Conservation (phyloP, 2,329 filamentous ascomycete species). For the Botryotinia calthae region DNA sequence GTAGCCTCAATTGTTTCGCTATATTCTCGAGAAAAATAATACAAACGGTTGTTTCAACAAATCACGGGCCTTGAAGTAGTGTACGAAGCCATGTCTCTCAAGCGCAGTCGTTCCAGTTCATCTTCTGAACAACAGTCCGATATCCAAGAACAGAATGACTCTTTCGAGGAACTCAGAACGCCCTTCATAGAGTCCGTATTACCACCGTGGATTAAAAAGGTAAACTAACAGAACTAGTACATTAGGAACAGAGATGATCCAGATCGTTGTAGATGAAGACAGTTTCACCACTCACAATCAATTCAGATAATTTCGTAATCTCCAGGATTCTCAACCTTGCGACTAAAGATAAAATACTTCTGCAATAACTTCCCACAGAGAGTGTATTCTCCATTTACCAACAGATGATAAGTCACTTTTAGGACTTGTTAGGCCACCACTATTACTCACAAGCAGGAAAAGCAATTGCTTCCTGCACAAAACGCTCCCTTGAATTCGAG, state of each 20-base stretch:
- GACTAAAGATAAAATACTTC: rapidly evolving
- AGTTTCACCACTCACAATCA: no score
- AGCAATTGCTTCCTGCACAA: not conserved
- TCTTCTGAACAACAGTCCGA: no score
- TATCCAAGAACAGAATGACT: not conserved
- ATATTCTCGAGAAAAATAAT: no score
- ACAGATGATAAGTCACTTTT: not conserved
- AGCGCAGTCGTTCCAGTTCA: not conserved
- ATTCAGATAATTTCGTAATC: no score
- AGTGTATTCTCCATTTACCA: not conserved
- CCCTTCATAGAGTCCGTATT: not conserved
- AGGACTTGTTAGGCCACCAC: not conserved
- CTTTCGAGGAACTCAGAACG: not conserved
- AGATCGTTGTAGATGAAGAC: not conserved
- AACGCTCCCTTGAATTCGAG: rapidly evolving
- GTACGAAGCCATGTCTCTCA: not conserved
- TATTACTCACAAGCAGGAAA: not conserved
- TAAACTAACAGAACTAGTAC: not conserved
- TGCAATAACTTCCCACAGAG: no score
- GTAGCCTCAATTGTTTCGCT: no score
- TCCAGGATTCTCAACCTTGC: not conserved
- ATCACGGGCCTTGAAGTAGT: not conserved
- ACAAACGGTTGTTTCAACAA: not conserved
- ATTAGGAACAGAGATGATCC: not conserved
- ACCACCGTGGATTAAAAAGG: not conserved